Evolutionary conservation across 2,329 filamentous ascomycete genomes (phyloP).

Genomic region (Xylaria sp.): DNA sequence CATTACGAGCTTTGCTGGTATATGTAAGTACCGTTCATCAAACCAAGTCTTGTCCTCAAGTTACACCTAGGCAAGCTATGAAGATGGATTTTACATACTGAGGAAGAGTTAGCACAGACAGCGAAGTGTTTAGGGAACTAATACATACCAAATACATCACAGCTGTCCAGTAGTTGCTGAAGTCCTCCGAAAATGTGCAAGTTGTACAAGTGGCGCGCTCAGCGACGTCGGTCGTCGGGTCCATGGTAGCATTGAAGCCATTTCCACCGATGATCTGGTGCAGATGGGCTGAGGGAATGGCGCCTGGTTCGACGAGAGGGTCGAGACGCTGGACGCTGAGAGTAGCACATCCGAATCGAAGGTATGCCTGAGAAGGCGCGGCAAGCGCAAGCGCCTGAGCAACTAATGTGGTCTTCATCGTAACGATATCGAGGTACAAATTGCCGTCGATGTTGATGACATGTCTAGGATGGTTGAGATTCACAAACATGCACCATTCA

Average conservation of each 20-base stretch:
- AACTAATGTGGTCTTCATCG: slow-evolving; percentile 45
- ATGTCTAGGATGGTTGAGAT: slow-evolving; percentile 34
- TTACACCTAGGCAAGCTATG: slow-evolving; percentile 21
- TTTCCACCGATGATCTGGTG: slow-evolving; percentile 47
- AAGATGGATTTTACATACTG: slow-evolving; percentile 32
- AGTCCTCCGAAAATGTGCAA: slow-evolving; percentile 51
- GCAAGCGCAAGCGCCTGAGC: slow-evolving; percentile 43
- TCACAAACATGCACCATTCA: slow-evolving; percentile 24
- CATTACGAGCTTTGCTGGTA: slow-evolving; percentile 45
- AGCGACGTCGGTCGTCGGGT: slow-evolving; percentile 44
- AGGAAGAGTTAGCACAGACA: slow-evolving; percentile 30
- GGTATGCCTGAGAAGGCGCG: slow-evolving; percentile 43
- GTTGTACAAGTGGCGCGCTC: slow-evolving; percentile 50
- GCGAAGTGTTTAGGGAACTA: slow-evolving; percentile 24
- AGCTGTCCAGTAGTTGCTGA: slow-evolving; percentile 47
- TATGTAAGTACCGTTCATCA: slow-evolving; percentile 22
- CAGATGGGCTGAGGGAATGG: slow-evolving; percentile 44
- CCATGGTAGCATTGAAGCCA: slow-evolving; percentile 46
- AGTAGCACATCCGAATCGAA: slow-evolving; percentile 47
- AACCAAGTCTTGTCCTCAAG: slow-evolving; percentile 27
- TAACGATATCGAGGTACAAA: slow-evolving; percentile 50
- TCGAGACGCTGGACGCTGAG: slow-evolving; percentile 46
- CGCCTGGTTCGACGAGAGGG: slow-evolving; percentile 45
- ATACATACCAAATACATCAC: slow-evolving; percentile 45
- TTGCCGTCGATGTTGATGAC: slow-evolving; percentile 37